phyloP scores from a whole-genome alignment of 768 basidiomycete species.

The Serendipita sp. region DNA sequence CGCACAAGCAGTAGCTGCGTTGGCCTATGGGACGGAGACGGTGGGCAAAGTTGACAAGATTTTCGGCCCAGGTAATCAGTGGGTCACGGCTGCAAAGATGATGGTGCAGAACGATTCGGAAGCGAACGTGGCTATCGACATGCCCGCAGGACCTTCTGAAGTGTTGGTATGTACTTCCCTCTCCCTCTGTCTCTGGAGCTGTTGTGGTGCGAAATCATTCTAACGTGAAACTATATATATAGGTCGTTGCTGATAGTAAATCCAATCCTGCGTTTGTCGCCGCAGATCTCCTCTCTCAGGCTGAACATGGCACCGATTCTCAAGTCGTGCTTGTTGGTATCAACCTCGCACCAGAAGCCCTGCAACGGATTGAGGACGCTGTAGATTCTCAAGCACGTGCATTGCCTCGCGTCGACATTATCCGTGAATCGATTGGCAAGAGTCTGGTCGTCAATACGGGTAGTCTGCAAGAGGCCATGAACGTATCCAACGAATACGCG shows the following conservation, averaged over 20 bases:
- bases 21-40: conserved; percentile 91
- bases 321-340: conserved; percentile 90
- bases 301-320: conserved; percentile 95
- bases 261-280: conserved; percentile 83
- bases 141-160: conserved; percentile 98
- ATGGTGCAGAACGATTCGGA: conserved; percentile 96
- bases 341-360: conserved; percentile 40
- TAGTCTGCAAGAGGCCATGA: conserved; percentile 58
- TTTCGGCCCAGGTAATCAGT: conserved; percentile 97
- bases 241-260: conserved; percentile 90
- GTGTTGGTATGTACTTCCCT: conserved; percentile 56
- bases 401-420: conserved; percentile 76
- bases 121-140: conserved; percentile 91
- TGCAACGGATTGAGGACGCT: conserved; percentile 66
- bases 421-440: conserved; percentile 76
- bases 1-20: conserved; percentile 86
- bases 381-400: conserved; percentile 78
- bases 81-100: conserved; percentile 99
- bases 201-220: too few species aligned
- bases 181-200: not conserved
- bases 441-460: conserved; percentile 71
- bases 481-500: conserved; percentile 93
- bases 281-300: conserved; percentile 92
- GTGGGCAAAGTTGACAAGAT: conserved; percentile 99
- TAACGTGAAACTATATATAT: too few species aligned